These are phyloP conservation scores for Umbellularia californica DNA, from an alignment of 164 flowering plant genomes.

Conservation along the genomic window DNA sequence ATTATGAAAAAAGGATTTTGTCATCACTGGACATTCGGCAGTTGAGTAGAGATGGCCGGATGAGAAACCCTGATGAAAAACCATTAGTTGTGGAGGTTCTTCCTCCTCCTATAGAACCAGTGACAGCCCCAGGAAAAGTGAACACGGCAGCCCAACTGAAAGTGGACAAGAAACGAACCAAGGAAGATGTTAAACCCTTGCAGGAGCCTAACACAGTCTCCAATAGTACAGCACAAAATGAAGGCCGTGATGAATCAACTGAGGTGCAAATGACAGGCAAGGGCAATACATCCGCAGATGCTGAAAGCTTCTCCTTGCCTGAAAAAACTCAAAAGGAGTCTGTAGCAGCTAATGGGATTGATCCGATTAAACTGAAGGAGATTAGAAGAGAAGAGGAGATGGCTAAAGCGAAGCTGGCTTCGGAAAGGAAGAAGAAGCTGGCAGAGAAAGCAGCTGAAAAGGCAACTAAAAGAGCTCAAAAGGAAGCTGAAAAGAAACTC, in stretches of 20 bases:
- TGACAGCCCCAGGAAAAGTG: conserved; percentile 29
- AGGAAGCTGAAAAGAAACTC: conserved; percentile 89
- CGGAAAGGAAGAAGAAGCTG: conserved; percentile 45
- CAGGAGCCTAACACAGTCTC: conserved; percentile 22
- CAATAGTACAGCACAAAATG: conserved; percentile 44
- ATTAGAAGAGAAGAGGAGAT: conserved; percentile 79
- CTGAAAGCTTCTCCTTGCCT: conserved; percentile 17
- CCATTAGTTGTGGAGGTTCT: conserved; percentile 42
- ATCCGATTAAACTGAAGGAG: conserved; percentile 66
- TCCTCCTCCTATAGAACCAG: conserved; percentile 27
- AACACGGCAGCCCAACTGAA: conserved; percentile 24
- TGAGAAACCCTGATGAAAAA: conserved; percentile 80
- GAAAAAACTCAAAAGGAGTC: conserved; percentile 34
- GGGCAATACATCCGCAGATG: conserved; percentile 24
- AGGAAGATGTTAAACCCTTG: conserved; percentile 48
- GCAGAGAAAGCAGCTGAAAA: conserved; percentile 46
- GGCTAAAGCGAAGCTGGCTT: conserved; percentile 69
- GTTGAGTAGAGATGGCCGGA: conserved; percentile 79
- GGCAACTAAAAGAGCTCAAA: conserved; percentile 80
- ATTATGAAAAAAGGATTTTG: conserved; percentile 70
- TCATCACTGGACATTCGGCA: conserved; percentile 66
- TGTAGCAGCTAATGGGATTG: conserved; percentile 27
- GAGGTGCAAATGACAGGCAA: conserved; percentile 22
- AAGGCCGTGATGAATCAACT: conserved; percentile 24
- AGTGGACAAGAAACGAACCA: conserved; percentile 31